Evolutionary conservation across 768 basidiomycete species (phyloP), one percentile per base, ranked within the genome.

Genomic region (Trametes cubensis): DNA sequence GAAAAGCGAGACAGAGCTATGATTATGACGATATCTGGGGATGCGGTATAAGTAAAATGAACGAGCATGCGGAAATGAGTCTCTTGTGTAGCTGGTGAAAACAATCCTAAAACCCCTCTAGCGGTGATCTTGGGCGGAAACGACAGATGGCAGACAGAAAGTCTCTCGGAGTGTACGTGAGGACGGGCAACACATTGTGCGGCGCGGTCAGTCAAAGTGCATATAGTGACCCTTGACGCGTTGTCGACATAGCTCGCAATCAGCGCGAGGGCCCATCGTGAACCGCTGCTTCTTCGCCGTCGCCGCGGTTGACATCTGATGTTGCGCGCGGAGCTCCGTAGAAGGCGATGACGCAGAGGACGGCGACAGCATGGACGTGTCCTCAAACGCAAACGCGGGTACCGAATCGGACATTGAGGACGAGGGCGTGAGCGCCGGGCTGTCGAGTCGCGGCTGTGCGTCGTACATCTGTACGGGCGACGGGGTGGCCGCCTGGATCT

Each of bases 191-290:
- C 11, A 18, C 18, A 28, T 17, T 34, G 40, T 25, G 41, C 40
- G 48, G 11, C 51, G 23, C 38, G 64, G 41, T 74, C 59, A 86
- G 66, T 83, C 81, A 62, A 86, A 78, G 74, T 91, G 89, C 73
- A 85, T 83, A 75, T 81, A 89, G 69, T 91, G 89, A 3, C 90
- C 90, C 69, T 85, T 86, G 1, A 88, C 81, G 5, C 85, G 81
- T 67, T 82, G 72, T 46, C 80, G 77, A 72, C 88, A 90, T 62
- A 88, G 88, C 51, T 85, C 74, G 67, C 88, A 89, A 68, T 87
- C 88, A 3, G 81, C 76, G 13, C 88, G 81, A 4, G 88, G 88
- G 28, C 88, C 88, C 88, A 89, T 89, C 58, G 83, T 85, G 61
- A 88, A 80, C 4, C 83, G 78, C 62, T 80, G 83, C 60, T 76